Conservation (phyloP, 306 rosid genomes). For the Fagus sylvatica region DNA sequence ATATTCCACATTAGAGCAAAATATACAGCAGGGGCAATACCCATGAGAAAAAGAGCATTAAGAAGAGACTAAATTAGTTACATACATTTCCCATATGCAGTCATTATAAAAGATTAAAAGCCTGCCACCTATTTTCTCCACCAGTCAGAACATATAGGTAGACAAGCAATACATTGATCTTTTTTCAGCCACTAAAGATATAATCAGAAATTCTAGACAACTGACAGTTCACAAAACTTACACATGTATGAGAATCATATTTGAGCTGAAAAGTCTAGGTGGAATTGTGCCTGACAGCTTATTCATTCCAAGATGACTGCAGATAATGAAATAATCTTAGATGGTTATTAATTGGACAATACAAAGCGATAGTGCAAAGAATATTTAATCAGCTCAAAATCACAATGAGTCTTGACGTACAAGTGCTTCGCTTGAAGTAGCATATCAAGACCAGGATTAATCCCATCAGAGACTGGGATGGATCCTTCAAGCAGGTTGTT, state of each 20-base stretch:
- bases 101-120: background rate
- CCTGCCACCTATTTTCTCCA: background rate
- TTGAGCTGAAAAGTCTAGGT: conserved; percentile 22
- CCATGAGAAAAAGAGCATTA: background rate
- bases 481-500: conserved; percentile 34
- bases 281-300: conserved; percentile 32
- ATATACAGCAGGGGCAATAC: background rate
- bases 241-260: conserved; percentile 36
- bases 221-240: conserved; percentile 17
- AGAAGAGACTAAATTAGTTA: background rate
- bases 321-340: background rate
- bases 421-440: conserved; percentile 35
- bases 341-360: background rate
- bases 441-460: conserved; percentile 33
- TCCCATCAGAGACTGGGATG: conserved; percentile 36
- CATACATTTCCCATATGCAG: background rate
- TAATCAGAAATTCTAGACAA: background rate
- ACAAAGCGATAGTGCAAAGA: background rate
- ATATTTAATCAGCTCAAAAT: background rate
- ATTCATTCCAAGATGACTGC: conserved; percentile 42
- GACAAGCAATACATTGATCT: background rate
- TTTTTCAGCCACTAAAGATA: background rate
- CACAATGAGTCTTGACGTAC: conserved; percentile 15
- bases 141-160: background rate
- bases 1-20: background rate